Evolutionary conservation across 345 rosid genomes (phyloP).

Genomic region (Populus tremula): DNA sequence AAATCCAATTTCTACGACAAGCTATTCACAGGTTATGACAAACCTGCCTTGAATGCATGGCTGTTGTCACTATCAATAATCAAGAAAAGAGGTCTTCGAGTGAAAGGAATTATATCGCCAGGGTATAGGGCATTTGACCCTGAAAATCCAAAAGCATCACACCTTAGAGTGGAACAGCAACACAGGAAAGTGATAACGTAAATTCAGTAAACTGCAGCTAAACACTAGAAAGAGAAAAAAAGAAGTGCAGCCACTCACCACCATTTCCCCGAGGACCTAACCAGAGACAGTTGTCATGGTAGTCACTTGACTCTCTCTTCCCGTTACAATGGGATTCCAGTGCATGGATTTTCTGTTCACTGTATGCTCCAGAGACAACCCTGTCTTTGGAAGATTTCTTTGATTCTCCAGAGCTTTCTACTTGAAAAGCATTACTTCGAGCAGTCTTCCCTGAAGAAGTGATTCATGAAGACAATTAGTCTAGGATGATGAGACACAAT

Average conservation of each 20-base stretch:
- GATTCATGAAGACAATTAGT: slow-evolving; percentile 17
- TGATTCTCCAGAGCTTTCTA: slow-evolving; percentile 56
- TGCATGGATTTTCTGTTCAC: slow-evolving; percentile 45
- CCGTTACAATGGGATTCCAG: slow-evolving; percentile 59
- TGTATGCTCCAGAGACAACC: slow-evolving; percentile 42
- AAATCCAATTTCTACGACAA: slow-evolving; percentile 16
- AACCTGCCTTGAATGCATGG: slow-evolving; percentile 99
- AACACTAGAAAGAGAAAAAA: slow-evolving; percentile 3
- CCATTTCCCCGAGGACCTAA: slow-evolving; percentile 72
- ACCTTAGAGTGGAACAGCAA: not conserved
- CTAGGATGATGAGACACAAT: not conserved
- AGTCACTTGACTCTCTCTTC: slow-evolving; percentile 38
- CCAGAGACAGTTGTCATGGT: slow-evolving; percentile 51
- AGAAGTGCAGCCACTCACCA: slow-evolving; percentile 47
- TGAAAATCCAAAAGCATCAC: slow-evolving; percentile 31
- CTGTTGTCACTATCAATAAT: slow-evolving; percentile 93
- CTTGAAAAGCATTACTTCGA: slow-evolving; percentile 31
- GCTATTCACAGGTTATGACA: slow-evolving; percentile 66
- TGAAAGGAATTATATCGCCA: slow-evolving; percentile 92
- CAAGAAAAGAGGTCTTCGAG: slow-evolving; percentile 88
- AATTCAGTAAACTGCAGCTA: not conserved
- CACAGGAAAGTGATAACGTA: not conserved
- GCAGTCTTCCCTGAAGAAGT: slow-evolving; percentile 58
- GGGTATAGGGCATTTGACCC: slow-evolving; percentile 79
- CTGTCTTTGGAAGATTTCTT: slow-evolving; percentile 60